Conservation (phyloP, 331 rosid species). For the Rhamnella rubrinervis region DNA sequence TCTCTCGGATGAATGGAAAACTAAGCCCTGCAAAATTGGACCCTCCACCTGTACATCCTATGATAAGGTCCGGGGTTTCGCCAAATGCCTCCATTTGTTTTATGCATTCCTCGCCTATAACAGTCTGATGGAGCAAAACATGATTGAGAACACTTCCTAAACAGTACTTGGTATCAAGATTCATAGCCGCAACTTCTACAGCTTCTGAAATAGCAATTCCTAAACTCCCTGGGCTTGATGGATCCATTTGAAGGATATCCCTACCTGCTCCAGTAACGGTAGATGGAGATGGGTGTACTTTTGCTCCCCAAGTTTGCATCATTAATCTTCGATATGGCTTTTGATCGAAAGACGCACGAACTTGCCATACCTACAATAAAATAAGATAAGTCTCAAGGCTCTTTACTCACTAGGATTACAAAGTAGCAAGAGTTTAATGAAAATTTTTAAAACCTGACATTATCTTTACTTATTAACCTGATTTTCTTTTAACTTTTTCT, state of each 20-base stretch:
- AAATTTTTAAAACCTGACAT: not conserved
- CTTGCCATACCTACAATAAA: conserved; percentile 90
- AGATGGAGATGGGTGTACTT: conserved; percentile 94
- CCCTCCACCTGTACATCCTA: conserved; percentile 96
- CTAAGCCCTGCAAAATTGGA: conserved; percentile 93
- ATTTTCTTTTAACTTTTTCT: not conserved
- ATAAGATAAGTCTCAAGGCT: conserved; percentile 1
- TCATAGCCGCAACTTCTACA: conserved; percentile 78
- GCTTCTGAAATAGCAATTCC: conserved; percentile 99
- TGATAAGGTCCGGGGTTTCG: conserved; percentile 83
- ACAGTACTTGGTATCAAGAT: conserved; percentile 78
- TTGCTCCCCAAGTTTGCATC: conserved; percentile 99
- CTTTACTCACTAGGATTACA: too few relatives aligned
- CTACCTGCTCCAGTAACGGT: conserved; percentile 63
- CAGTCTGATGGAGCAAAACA: conserved; percentile 89
- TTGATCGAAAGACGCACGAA: conserved; percentile 81
- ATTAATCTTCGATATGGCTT: conserved; percentile 85
- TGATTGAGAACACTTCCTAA: conserved; percentile 94
- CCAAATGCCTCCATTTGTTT: conserved; percentile 93
- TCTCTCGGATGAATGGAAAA: conserved; percentile 91
- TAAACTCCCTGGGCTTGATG: conserved; percentile 85
- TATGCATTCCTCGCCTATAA: conserved; percentile 88
- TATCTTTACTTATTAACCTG: not conserved
- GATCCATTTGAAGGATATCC: conserved; percentile 61
- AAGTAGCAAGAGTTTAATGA: not conserved